These are phyloP conservation scores for Funneliformis geosporum DNA, from an alignment of 192 early-diverging fungal genomes.

Conservation along the genomic window DNA sequence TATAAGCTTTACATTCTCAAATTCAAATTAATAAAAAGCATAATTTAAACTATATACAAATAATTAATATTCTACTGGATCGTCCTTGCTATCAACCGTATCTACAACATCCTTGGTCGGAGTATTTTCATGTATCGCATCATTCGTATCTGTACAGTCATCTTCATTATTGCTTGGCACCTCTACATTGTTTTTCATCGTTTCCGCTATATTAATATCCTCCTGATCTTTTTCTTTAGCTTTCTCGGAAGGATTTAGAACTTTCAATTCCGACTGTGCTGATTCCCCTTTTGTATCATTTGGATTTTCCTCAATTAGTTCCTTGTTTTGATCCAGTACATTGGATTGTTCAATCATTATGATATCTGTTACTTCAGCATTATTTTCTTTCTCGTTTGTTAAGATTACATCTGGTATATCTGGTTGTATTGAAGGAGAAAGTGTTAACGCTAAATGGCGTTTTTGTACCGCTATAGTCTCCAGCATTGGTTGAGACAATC, in stretches of 20 bases:
- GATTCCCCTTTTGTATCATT: background rate
- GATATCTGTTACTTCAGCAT: background rate
- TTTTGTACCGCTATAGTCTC: slow-evolving; percentile 30
- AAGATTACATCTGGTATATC: slow-evolving; percentile 3
- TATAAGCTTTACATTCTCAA: background rate
- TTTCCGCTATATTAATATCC: background rate
- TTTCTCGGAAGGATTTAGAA: background rate
- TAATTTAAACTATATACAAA: slow-evolving; percentile 10
- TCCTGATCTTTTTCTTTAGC: slow-evolving; percentile 18
- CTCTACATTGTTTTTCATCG: background rate
- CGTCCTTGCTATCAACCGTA: slow-evolving; percentile 13
- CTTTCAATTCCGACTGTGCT: background rate
- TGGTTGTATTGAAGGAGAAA: background rate
- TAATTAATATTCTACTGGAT: slow-evolving; percentile 17
- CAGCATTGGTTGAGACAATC: slow-evolving; percentile 17
- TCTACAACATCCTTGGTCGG: background rate
- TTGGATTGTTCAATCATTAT: background rate
- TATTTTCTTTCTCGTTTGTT: background rate
- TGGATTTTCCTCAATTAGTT: background rate
- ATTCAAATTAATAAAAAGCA: background rate
- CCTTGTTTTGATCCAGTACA: background rate
- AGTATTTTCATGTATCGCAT: background rate
- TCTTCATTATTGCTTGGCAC: background rate
- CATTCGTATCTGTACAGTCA: background rate
- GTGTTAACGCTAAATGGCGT: slow-evolving; percentile 27